Conservation (phyloP, 768 basidiomycete genomes). For the Austroboletus festivus region DNA sequence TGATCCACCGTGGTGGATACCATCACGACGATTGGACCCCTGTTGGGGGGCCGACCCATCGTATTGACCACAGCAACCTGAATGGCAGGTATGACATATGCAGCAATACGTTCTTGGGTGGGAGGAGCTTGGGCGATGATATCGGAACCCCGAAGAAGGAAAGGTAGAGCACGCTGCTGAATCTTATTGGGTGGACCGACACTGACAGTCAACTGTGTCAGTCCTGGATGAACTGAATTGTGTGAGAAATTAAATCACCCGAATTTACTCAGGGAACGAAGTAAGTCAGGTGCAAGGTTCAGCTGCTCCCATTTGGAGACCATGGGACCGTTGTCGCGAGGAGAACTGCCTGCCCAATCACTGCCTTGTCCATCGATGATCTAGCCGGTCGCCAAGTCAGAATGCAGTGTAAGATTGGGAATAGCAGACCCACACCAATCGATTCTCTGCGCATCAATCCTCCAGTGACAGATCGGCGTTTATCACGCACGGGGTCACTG, state of each 20-base stretch:
- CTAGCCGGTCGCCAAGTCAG: constrained; percentile 35
- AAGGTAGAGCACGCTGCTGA: constrained; percentile 94
- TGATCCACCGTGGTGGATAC: constrained; percentile 98
- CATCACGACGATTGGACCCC: constrained; percentile 84
- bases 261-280: constrained; percentile 88
- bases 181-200: constrained; percentile 99
- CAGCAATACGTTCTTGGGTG: constrained; percentile 96
- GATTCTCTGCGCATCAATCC: constrained; percentile 73
- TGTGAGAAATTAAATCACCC: constrained; percentile 56
- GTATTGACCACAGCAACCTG: constrained; percentile 74
- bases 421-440: constrained; percentile 51
- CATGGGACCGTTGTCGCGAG: constrained; percentile 73
- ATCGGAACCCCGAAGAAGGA: constrained; percentile 89
- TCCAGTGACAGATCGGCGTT: constrained; percentile 68
- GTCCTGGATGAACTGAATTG: constrained; percentile 5
- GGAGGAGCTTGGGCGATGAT: constrained; percentile 99
- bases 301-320: constrained; percentile 97
- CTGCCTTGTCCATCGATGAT: constrained; percentile 55
- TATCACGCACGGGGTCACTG: constrained; percentile 49
- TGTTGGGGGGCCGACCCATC: constrained; percentile 51
- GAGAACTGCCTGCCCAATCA: constrained; percentile 48
- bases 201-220: constrained; percentile 39
- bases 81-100: constrained; percentile 91
- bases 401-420: constrained; percentile 4
- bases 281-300: constrained; percentile 77